Evolutionary conservation across 2,329 filamentous ascomycete species (phyloP).

Genomic region (Dendryphion nanum): DNA sequence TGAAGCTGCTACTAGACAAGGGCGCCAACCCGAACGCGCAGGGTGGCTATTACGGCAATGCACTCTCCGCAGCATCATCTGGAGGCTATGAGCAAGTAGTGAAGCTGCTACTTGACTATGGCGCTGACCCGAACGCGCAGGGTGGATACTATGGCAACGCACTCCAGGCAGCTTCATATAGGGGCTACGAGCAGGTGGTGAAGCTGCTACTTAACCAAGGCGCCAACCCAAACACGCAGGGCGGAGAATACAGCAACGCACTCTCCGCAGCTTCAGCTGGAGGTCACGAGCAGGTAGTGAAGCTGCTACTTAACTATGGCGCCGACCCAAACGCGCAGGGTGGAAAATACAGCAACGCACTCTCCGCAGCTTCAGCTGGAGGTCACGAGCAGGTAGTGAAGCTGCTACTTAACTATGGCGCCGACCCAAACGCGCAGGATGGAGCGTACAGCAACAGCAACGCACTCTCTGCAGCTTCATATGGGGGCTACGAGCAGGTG

Average conservation of each 20-base stretch:
- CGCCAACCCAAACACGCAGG: background rate
- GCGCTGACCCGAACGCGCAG: constrained; percentile 5
- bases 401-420: background rate
- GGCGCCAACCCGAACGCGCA: constrained; percentile 16
- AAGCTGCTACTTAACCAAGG: background rate
- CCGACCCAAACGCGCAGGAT: background rate
- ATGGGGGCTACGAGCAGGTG: background rate
- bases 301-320: background rate
- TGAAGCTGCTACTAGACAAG: constrained; percentile 14
- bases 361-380: background rate
- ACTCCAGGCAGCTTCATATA: constrained; percentile 1
- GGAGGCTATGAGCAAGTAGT: constrained; percentile 4
- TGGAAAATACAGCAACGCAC: background rate
- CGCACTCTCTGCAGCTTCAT: background rate
- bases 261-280: background rate
- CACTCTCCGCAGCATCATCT: constrained; percentile 17
- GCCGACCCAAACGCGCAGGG: background rate
- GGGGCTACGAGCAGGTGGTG: background rate
- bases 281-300: background rate
- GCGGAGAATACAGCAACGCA: background rate
- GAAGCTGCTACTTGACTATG: constrained; percentile 1
- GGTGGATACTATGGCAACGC: constrained; percentile 5
- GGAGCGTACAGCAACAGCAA: background rate
- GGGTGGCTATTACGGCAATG: constrained; percentile 17
- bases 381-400: background rate